A percentile compares a stretch with the other conserved stretches of the same genome.
Evolutionary conservation across 805 yeast species (phyloP).

Genomic region (Ogataea nitratoaversa): DNA sequence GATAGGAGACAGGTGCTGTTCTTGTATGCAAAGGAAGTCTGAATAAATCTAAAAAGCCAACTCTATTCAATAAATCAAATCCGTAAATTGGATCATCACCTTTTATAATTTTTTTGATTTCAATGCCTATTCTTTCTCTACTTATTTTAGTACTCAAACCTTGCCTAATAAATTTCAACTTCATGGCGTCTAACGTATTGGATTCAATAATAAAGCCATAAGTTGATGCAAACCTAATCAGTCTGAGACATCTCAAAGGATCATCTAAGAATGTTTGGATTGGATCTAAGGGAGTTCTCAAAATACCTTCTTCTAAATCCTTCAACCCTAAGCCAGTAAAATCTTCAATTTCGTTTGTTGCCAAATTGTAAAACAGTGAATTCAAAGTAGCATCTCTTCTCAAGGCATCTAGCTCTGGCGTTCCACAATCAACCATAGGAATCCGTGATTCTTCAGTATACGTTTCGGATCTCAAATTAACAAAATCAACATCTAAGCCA

Average conservation of each 20-base stretch:
- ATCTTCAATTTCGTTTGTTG: constrained; percentile 71
- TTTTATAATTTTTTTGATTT: constrained; percentile 71
- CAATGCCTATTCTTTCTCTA: constrained; percentile 86
- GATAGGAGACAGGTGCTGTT: too few species aligned
- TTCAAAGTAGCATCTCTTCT: constrained; percentile 95
- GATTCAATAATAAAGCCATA: constrained; percentile 64
- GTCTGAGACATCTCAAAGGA: constrained; percentile 82
- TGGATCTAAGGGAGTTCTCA: constrained; percentile 88
- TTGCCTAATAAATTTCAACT: constrained; percentile 45
- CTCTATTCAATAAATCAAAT: constrained; percentile 50
- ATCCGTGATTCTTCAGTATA: constrained; percentile 81
- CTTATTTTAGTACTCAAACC: constrained; percentile 74
- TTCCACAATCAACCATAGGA: constrained; percentile 80
- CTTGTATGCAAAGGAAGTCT: too few species aligned
- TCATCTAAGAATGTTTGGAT: constrained; percentile 85
- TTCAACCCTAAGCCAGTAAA: constrained; percentile 70
- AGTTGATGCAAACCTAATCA: constrained; percentile 81
- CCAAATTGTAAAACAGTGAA: constrained; percentile 84
- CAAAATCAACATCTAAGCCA: constrained; percentile 89
- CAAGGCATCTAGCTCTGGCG: constrained; percentile 86
- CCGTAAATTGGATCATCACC: constrained; percentile 63
- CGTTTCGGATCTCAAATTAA: constrained; percentile 82
- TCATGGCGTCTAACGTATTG: constrained; percentile 63
- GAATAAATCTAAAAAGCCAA: constrained; percentile 58
- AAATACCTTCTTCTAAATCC: constrained; percentile 65